phyloP scores from a whole-genome alignment of 225 moss, liverwort and hornwort genomes.

The Thuidium tamariscinum region DNA sequence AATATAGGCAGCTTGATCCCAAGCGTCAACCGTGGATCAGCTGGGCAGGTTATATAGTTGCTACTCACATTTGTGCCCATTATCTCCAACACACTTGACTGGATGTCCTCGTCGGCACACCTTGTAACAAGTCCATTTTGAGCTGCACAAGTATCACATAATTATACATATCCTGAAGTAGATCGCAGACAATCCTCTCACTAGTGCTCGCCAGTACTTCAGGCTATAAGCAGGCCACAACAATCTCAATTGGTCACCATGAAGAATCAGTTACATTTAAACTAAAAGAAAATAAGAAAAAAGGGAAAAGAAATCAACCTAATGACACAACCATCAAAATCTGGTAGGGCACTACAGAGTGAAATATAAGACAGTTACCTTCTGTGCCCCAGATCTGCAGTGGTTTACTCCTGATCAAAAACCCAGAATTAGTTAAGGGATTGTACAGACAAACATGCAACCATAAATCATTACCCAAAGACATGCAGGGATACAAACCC shows the following conservation, averaged over 20 bases:
- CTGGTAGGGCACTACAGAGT: neutral
- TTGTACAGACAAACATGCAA: neutral
- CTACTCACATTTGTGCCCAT: constrained; percentile 91
- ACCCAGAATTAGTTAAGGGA: neutral
- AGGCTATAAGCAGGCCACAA: neutral
- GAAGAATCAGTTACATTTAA: neutral
- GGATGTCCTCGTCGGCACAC: constrained; percentile 76
- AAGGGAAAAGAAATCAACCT: neutral
- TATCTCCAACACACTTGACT: constrained; percentile 86
- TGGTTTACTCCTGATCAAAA: constrained; percentile 71
- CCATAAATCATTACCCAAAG: neutral
- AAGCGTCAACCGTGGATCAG: constrained; percentile 73
- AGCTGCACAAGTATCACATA: constrained; percentile 33
- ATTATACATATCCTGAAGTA: neutral
- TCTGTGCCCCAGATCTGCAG: constrained; percentile 86
- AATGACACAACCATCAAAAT: neutral
- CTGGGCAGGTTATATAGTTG: constrained; percentile 82
- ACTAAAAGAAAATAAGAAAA: neutral
- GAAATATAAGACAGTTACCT: constrained; percentile 27
- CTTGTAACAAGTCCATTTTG: constrained; percentile 83
- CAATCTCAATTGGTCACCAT: neutral
- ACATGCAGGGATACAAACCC: neutral
- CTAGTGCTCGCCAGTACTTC: neutral
- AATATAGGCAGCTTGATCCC: constrained; percentile 91
- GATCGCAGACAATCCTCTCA: neutral